phyloP scores from a whole-genome alignment of 164 flowering plant species.

The Kalanchoe fedtschenkoi region DNA sequence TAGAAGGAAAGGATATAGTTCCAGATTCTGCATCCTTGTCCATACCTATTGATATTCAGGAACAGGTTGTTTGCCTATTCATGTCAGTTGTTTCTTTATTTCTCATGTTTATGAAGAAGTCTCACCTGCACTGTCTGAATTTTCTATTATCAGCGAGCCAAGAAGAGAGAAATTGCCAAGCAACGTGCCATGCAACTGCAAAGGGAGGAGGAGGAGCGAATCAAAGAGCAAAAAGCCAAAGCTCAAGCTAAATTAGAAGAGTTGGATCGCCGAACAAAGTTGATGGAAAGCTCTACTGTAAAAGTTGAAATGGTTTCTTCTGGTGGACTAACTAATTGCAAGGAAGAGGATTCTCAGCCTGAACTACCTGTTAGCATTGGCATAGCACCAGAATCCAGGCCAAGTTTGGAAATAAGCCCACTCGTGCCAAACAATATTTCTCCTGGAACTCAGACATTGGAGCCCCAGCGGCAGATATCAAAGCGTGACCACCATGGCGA shows the following conservation, averaged over 20 bases:
- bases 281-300: slow-evolving; percentile 25
- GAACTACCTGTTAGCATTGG: slow-evolving; percentile 5
- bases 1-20: slow-evolving; percentile 29
- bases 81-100: neutral
- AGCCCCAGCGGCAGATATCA: slow-evolving; percentile 14
- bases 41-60: slow-evolving; percentile 42
- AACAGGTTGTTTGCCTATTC: slow-evolving; percentile 27
- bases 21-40: slow-evolving; percentile 19
- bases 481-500: slow-evolving; percentile 14
- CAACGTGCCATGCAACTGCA: slow-evolving; percentile 72
- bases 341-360: slow-evolving; percentile 24
- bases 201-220: slow-evolving; percentile 88
- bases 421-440: neutral
- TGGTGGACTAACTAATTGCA: slow-evolving; percentile 13
- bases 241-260: slow-evolving; percentile 92
- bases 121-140: neutral
- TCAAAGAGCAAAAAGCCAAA: slow-evolving; percentile 84
- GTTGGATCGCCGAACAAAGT: slow-evolving; percentile 54
- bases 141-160: slow-evolving; percentile 51
- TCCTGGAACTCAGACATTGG: neutral
- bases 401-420: slow-evolving; percentile 12
- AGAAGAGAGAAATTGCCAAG: slow-evolving; percentile 65
- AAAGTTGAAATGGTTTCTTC: slow-evolving; percentile 24
- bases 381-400: slow-evolving; percentile 10
- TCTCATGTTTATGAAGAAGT: neutral